phyloP scores from a whole-genome alignment of 441 rosid genomes.

The Jatropha multifida region DNA sequence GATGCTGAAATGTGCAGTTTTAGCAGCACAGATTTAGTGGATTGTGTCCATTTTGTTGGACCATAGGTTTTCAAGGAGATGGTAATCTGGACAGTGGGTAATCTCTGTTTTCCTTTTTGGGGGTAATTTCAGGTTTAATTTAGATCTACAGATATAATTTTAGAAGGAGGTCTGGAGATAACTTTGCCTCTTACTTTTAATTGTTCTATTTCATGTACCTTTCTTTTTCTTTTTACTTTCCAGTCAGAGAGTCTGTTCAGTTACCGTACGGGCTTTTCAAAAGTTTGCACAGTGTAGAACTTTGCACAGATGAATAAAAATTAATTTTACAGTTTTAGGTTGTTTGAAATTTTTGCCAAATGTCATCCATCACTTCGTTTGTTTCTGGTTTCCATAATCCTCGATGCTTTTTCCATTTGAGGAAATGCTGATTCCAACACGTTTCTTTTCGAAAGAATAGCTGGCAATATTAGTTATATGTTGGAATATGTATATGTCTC shows the following conservation, averaged over 20 bases:
- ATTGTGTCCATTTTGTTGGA: conserved; percentile 19
- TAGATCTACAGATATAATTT: conserved; percentile 25
- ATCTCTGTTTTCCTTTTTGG: conserved; percentile 33
- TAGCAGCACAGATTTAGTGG: conserved; percentile 13
- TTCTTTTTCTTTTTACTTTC: conserved; percentile 13
- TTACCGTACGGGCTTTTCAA: conserved; percentile 23
- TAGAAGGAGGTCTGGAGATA: conserved; percentile 22
- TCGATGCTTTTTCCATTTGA: not conserved
- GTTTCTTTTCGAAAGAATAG: not conserved
- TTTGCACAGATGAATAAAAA: conserved; percentile 37
- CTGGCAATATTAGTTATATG: not conserved
- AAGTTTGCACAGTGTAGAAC: conserved; percentile 33
- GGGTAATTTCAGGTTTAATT: conserved; percentile 28
- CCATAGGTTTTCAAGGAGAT: conserved; percentile 23
- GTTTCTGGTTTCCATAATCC: not conserved
- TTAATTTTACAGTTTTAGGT: conserved; percentile 8
- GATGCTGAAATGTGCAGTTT: conserved; percentile 47
- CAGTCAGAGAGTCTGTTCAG: conserved; percentile 18
- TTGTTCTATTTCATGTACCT: conserved; percentile 16
- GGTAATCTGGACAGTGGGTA: conserved; percentile 32
- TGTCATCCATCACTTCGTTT: not conserved
- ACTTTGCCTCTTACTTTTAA: conserved; percentile 13
- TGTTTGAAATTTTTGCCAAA: not conserved
- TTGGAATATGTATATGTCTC: not conserved
- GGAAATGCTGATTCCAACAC: not conserved